These are phyloP conservation scores for Starmera dryadoides DNA, from an alignment of 805 yeast genomes.

Conservation along the genomic window DNA sequence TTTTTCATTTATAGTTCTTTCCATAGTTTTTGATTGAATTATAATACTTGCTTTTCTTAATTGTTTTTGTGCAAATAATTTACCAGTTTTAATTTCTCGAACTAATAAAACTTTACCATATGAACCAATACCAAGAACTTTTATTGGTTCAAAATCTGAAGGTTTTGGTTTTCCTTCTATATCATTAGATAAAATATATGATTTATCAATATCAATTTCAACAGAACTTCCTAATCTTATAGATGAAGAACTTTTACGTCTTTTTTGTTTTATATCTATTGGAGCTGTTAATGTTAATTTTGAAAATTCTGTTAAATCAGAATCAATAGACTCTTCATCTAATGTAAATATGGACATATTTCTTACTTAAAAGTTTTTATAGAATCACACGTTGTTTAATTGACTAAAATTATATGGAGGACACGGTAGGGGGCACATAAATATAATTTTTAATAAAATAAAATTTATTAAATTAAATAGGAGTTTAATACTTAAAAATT, in stretches of 20 bases:
- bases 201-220: constrained; percentile 38
- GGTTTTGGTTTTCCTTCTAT: constrained; percentile 20
- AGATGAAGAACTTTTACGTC: constrained; percentile 18
- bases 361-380: too few relatives aligned
- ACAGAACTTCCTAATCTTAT: constrained; percentile 39
- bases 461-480: too few relatives aligned
- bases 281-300: constrained; percentile 4
- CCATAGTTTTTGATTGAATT: constrained; percentile 49
- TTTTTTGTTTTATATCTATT: constrained; percentile 4
- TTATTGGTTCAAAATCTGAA: constrained; percentile 63
- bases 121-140: constrained; percentile 81
- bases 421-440: neutral
- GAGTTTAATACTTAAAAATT: too few relatives aligned
- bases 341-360: neutral
- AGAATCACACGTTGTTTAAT: neutral
- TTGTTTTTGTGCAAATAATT: constrained; percentile 81
- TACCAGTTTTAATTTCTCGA: constrained; percentile 51
- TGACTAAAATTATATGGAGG: neutral
- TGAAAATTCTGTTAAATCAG: neutral
- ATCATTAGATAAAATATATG: constrained; percentile 20
- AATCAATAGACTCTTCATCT: neutral
- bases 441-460: too few relatives aligned
- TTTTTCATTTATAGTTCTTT: constrained; percentile 75
- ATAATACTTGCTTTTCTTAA: constrained; percentile 74
- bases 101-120: constrained; percentile 84